A percentile compares a stretch with the other conserved stretches of the same genome.
phyloP scores from a whole-genome alignment of 1,139 yeast species.

The Hansenula anomala region DNA sequence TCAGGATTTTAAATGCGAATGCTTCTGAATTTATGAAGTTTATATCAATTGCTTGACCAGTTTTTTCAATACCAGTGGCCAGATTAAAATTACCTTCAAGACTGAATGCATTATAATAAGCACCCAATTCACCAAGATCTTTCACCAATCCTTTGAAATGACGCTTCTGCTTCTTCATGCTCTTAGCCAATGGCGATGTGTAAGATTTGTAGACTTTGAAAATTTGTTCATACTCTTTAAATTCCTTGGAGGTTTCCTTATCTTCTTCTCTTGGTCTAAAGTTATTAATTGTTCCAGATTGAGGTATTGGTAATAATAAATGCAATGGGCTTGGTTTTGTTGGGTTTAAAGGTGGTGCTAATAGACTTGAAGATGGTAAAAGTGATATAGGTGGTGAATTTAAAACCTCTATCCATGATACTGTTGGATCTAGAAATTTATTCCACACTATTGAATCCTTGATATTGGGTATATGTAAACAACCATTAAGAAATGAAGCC shows the following conservation, averaged over 20 bases:
- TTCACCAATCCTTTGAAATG: slow-evolving; percentile 31
- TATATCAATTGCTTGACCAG: slow-evolving; percentile 79
- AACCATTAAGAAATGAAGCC: slow-evolving; percentile 72
- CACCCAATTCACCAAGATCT: slow-evolving; percentile 33
- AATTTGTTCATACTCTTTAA: slow-evolving; percentile 52
- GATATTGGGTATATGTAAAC: slow-evolving; percentile 48
- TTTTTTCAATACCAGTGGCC: slow-evolving; percentile 56
- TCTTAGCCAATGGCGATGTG: slow-evolving; percentile 55
- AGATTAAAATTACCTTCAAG: slow-evolving; percentile 48
- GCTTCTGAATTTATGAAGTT: slow-evolving; percentile 63
- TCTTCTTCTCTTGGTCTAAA: slow-evolving; percentile 18
- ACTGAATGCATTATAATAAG: slow-evolving; percentile 64
- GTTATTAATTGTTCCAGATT: slow-evolving; percentile 22
- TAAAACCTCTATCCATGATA: slow-evolving; percentile 59
- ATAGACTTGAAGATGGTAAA: slow-evolving; percentile 46
- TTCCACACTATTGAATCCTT: slow-evolving; percentile 60
- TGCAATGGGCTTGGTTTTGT: slow-evolving; percentile 52
- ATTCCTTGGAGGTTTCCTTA: slow-evolving; percentile 29
- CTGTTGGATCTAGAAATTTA: slow-evolving; percentile 79
- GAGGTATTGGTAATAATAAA: slow-evolving; percentile 53
- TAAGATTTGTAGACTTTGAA: slow-evolving; percentile 49
- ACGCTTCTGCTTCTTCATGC: slow-evolving; percentile 52
- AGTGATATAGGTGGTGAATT: slow-evolving; percentile 53
- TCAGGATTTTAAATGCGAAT: slow-evolving; percentile 63
- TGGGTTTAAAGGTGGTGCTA: slow-evolving; percentile 53